A percentile compares a stretch with the other conserved stretches of the same genome.
These are phyloP conservation scores for sunflower (Helianthus annuus) DNA, from an alignment of 129 eudicot genomes.

Conservation along the genomic window HanXRQr2.0-SUNRISE NC_035445.2:72297705-72298204, in stretches of 20 bases:
- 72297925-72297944: background rate
- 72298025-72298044: background rate
- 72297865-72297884: too few relatives aligned
- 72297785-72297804: constrained; percentile 2
- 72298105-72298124: constrained; percentile 1
- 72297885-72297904: too few relatives aligned
- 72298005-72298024: constrained; percentile 9
- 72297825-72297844: background rate
- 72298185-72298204: constrained; percentile 1
- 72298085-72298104: constrained; percentile 4
- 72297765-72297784: constrained; percentile 7
- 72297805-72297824: background rate
- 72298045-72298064: constrained; percentile 6
- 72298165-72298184: background rate
- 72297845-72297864: background rate
- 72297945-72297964: background rate
- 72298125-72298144: background rate
- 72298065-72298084: background rate
- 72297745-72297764: constrained; percentile 13
- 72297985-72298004: constrained; percentile 6
- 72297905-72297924: too few relatives aligned
- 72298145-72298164: background rate
- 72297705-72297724: constrained; percentile 3
- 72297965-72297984: constrained; percentile 4
- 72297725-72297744: constrained; percentile 4